phyloP scores from a whole-genome alignment of 352 stramenopile species.

The Pythium rishiriense region DNA sequence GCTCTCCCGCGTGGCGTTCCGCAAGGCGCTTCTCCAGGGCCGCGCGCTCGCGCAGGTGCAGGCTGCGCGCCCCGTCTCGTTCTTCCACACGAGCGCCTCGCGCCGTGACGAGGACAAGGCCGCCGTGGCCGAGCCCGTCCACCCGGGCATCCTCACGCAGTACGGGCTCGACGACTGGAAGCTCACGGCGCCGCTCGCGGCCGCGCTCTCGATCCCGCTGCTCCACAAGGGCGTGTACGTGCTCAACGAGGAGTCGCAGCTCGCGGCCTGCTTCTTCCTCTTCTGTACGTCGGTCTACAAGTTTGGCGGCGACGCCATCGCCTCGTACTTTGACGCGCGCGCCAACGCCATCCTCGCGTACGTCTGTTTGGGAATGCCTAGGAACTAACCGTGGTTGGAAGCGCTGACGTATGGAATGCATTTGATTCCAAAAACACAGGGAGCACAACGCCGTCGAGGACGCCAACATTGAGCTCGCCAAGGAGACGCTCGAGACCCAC shows the following conservation, averaged over 20 bases:
- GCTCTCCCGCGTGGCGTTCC: slow-evolving; percentile 77
- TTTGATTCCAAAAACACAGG: slow-evolving; percentile 24
- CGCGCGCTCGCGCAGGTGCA: slow-evolving; percentile 50
- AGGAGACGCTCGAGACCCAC: slow-evolving; percentile 83
- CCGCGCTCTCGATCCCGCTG: slow-evolving; percentile 66
- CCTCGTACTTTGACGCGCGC: slow-evolving; percentile 84
- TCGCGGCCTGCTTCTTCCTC: slow-evolving; percentile 84
- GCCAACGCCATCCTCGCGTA: slow-evolving; percentile 73
- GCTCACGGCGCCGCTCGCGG: slow-evolving; percentile 75
- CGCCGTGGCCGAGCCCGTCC: slow-evolving; percentile 25
- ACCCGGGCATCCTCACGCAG: slow-evolving; percentile 59
- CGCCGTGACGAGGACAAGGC: slow-evolving; percentile 49
- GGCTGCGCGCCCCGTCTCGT: slow-evolving; percentile 36
- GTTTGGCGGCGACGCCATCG: slow-evolving; percentile 79
- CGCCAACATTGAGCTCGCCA: slow-evolving; percentile 78
- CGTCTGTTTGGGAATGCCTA: slow-evolving; percentile 23
- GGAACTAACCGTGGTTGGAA: no score
- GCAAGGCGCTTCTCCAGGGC: slow-evolving; percentile 45
- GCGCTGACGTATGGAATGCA: no score
- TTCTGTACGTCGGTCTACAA: slow-evolving; percentile 87
- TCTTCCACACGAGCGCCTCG: slow-evolving; percentile 58
- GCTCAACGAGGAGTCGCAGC: slow-evolving; percentile 84
- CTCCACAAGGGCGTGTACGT: slow-evolving; percentile 88
- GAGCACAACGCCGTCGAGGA: slow-evolving; percentile 87
- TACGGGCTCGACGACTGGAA: slow-evolving; percentile 84